Evolutionary conservation across 2,329 filamentous ascomycete species (phyloP).

Genomic region (Diaporthe nobilis): DNA sequence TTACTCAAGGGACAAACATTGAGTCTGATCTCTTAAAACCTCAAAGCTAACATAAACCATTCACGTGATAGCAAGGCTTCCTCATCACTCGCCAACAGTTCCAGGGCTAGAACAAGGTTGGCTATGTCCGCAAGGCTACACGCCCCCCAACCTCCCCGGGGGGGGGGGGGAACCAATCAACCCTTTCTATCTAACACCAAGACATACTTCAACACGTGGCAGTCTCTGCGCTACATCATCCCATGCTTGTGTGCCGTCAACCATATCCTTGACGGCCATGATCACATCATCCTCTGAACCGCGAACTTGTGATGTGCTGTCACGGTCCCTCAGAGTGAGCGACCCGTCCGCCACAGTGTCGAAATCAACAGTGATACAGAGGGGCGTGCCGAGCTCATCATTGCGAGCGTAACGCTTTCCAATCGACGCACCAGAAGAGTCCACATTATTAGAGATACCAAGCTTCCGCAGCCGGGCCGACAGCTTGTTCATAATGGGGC

Average conservation of each 20-base stretch:
- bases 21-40: too few species aligned
- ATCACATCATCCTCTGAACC: constrained; percentile 85
- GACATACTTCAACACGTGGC: too few species aligned
- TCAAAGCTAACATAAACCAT: too few species aligned
- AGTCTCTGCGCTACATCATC: constrained; percentile 77
- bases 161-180: too few species aligned
- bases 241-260: constrained; percentile 69
- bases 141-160: too few species aligned
- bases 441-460: constrained; percentile 86
- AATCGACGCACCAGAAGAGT: constrained; percentile 91
- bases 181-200: too few species aligned
- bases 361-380: constrained; percentile 96
- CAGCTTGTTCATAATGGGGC: constrained; percentile 79
- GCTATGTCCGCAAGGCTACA: too few species aligned
- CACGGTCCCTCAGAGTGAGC: constrained; percentile 90
- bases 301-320: constrained; percentile 91
- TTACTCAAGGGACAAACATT: too few species aligned
- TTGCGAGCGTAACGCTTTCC: constrained; percentile 96
- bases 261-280: constrained; percentile 73
- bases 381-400: constrained; percentile 94
- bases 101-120: too few species aligned
- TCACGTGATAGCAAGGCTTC: too few species aligned
- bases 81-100: too few species aligned
- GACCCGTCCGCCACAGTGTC: constrained; percentile 90
- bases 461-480: constrained; percentile 81